Conservation (phyloP, 2,329 filamentous ascomycete genomes). For the Neonectria hederae region DNA sequence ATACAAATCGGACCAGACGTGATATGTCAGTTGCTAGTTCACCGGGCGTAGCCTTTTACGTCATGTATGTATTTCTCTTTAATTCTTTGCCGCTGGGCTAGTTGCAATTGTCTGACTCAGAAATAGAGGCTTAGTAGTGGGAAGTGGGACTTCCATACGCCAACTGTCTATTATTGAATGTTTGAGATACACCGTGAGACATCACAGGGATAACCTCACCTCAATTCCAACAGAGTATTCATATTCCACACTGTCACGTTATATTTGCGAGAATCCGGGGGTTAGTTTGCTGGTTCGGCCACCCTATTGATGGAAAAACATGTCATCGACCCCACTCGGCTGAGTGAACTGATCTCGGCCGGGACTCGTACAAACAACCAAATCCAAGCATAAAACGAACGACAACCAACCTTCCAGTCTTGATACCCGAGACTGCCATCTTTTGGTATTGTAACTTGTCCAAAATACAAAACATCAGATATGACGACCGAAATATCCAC, state of each 20-base stretch:
- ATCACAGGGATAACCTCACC: too few relatives aligned
- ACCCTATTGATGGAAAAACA: slow-evolving; percentile 6
- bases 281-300: background rate
- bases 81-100: background rate
- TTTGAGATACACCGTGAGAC: background rate
- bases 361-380: background rate
- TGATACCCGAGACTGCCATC: background rate
- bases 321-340: background rate
- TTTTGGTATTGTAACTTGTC: too few relatives aligned
- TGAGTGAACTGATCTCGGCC: background rate
- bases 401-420: background rate
- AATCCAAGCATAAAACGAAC: background rate
- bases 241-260: too few relatives aligned
- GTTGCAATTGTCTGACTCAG: background rate
- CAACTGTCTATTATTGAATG: background rate
- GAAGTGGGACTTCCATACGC: too few relatives aligned
- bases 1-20: background rate
- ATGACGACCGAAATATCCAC: slow-evolving; percentile 17
- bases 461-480: background rate
- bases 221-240: too few relatives aligned
- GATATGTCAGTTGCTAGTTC: background rate
- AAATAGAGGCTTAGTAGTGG: too few relatives aligned
- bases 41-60: background rate
- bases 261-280: background rate
- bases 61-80: background rate